Base-by-base conservation (phyloP, 345 rosid species). In the Psidium friedrichsthalianum region DNA sequence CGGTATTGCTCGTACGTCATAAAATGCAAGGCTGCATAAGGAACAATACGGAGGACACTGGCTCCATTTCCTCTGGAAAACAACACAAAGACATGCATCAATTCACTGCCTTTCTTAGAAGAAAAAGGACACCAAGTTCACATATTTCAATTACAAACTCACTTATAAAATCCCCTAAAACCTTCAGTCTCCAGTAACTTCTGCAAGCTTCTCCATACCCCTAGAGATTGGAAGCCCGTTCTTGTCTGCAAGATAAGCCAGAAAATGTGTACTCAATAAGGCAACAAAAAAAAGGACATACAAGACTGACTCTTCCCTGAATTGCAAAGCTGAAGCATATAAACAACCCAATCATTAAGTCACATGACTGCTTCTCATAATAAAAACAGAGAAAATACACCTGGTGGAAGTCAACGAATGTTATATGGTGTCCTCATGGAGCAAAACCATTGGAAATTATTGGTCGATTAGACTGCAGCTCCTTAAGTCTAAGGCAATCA, bases 1-100 rank as follows among this genome's bases (percentile, higher is more conserved):
- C 98, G 98, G 86, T 97, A 97, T 86, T 91, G 93, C 91, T 97
- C 98, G 44, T 97, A 97, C 20, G 96, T 90, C 99, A 97, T 97
- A 90, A 95, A 96, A 92, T 96, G 98, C 76, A 97, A 90, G 61
- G 99, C 99, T 1, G 99, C 99, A 89, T 96, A 97, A 61, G 98
- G 99, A 84, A 97, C 92, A 81, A 97, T 97, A 82, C 99, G 93
- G 81, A 96, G 89, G 86, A 97, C 98, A 87, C 98, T 97, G 56
- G 98, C 98, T 87, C 99, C 99, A 83, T 97, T 97, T 74, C 98
- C 99, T 90, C 99, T 97, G 83, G 44, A 74, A 82, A 20, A 89
- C 88, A 85, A 53, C 82, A 83, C 44, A 89, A 87, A 69, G 56
- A 21, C 69, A 59, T 57, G 56, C 52, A 32, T 56, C 22, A 21